Evolutionary conservation across 305 asterid species (phyloP), one percentile per base, ranked within the genome.

Genomic region (Plantago coronopus): DNA sequence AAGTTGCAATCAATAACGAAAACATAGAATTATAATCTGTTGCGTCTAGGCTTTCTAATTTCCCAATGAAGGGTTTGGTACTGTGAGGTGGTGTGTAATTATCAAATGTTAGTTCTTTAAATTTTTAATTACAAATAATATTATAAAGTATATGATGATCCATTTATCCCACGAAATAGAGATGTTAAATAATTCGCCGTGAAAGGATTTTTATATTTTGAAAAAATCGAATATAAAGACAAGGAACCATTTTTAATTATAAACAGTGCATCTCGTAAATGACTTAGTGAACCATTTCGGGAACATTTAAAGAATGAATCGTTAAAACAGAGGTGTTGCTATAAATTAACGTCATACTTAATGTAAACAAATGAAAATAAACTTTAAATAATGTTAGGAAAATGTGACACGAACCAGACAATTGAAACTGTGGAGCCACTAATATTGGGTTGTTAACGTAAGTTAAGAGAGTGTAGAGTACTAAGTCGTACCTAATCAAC

Each of bases 401-500:
- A 34, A 0, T 23, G 18, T 15, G 2, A 50, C 16, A 17, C 57
- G 34, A 27, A 27, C 34, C 7, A 1, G 34, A 5, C 34, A 18
- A 22, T 13, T 23, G 57, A 11, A 31, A 6, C 7, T 2, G 38
- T 31, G 7, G 3, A 31, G 3, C 9, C 38, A 31, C 1, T 1
- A 3, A 31, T 31, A 5, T 7, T 34, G 40, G 40, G 40, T 34
- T 34, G 48, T 48, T 15, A n/a, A 47, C 25, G 42, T 43, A 29
- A 11, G 43, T 22, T 22, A 43, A 17, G 48, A 42, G 18, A 45
- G 29, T 22, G 66, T 23, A 38, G 20, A 34, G 48, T 54, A 67
- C 55, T 62, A 62, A 70, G 82, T 76, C 83, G 34, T 72, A 83
- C 85, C 87, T 55, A 78, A 70, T 59, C 40, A 67, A 49, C 59